Conservation (phyloP, 192 early-diverging fungal genomes). For the Gryganskiella cystojenkinii region DNA sequence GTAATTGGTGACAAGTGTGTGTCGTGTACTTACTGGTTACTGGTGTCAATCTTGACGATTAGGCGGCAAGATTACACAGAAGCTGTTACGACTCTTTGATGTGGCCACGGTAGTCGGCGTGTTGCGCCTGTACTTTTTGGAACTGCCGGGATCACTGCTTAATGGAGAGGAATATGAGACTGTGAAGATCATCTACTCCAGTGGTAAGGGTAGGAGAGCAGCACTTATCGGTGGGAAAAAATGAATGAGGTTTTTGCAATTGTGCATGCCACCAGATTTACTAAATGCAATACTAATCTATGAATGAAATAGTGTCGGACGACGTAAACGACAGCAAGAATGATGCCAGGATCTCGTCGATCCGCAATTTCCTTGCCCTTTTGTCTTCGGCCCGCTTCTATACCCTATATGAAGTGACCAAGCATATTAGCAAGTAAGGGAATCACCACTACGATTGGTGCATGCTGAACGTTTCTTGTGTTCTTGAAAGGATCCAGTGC, state of each 20-base stretch:
- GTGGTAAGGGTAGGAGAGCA: slow-evolving; percentile 45
- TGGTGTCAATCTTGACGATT: background rate
- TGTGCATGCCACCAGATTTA: no score
- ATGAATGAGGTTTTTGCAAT: no score
- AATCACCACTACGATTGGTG: no score
- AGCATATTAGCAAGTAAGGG: slow-evolving; percentile 46
- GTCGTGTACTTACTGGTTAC: background rate
- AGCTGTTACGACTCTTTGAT: slow-evolving; percentile 66
- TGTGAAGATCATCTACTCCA: slow-evolving; percentile 71
- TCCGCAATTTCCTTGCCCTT: slow-evolving; percentile 58
- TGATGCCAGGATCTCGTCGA: slow-evolving; percentile 52
- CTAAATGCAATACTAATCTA: no score
- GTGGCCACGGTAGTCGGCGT: slow-evolving; percentile 66
- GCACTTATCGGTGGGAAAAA: background rate
- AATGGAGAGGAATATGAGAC: slow-evolving; percentile 79
- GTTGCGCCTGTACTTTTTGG: slow-evolving; percentile 75
- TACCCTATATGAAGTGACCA: slow-evolving; percentile 56
- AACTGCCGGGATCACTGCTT: slow-evolving; percentile 74
- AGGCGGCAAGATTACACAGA: slow-evolving; percentile 63
- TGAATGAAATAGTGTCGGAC: slow-evolving; percentile 48
- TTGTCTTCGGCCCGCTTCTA: slow-evolving; percentile 58
- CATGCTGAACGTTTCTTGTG: no score
- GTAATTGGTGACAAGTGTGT: background rate
- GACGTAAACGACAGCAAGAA: slow-evolving; percentile 38
- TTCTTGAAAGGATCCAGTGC: no score